phyloP scores from a whole-genome alignment of 164 flowering plant genomes.

The Magnolia kwangsiensis region DNA sequence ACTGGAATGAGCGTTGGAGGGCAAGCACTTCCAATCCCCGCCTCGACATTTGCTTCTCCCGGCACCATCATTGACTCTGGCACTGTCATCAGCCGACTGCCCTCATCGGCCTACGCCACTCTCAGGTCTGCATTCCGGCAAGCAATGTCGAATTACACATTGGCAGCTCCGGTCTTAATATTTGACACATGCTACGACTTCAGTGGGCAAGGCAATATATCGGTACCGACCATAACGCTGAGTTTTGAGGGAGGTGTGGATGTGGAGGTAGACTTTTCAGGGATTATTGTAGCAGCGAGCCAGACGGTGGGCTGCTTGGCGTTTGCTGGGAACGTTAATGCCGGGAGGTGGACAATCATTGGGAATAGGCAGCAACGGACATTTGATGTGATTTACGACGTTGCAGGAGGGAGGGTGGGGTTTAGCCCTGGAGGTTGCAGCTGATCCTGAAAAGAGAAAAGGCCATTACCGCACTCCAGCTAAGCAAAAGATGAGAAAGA shows the following conservation, averaged over 20 bases:
- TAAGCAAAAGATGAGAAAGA: too few relatives aligned
- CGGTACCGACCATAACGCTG: constrained; percentile 3
- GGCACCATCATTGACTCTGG: constrained; percentile 48
- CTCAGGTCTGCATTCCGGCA: constrained; percentile 25
- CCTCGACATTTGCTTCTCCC: not conserved
- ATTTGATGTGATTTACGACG: constrained; percentile 9
- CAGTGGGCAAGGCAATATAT: not conserved
- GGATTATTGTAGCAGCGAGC: constrained; percentile 20
- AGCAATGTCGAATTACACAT: constrained; percentile 21
- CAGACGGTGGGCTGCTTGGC: constrained; percentile 38
- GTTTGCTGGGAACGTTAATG: constrained; percentile 11
- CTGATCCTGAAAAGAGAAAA: too few relatives aligned
- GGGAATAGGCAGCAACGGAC: constrained; percentile 17
- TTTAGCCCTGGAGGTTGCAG: constrained; percentile 10
- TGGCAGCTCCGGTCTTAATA: constrained; percentile 19
- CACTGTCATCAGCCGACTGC: constrained; percentile 39
- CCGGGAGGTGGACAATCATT: not conserved
- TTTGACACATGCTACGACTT: constrained; percentile 15
- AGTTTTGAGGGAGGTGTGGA: constrained; percentile 11
- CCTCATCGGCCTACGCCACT: constrained; percentile 31
- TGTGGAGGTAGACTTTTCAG: constrained; percentile 17
- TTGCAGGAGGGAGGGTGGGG: constrained; percentile 4
- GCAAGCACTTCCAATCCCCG: not conserved
- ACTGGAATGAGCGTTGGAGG: constrained; percentile 14
- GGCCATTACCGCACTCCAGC: too few relatives aligned